Conservation (phyloP, 306 rosid species). For the Glycine tomentella region DNA sequence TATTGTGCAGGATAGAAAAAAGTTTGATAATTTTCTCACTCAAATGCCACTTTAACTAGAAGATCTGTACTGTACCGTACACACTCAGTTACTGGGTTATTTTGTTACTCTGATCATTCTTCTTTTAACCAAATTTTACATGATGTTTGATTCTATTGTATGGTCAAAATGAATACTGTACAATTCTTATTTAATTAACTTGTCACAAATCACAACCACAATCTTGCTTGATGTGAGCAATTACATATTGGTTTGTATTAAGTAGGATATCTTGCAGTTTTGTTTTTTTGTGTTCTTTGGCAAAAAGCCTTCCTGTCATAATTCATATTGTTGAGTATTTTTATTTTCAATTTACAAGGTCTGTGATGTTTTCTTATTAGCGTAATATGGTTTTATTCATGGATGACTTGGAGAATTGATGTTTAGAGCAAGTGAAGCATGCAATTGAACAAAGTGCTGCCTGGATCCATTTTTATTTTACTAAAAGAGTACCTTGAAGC, state of each 20-base stretch:
- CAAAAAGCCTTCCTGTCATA: no score
- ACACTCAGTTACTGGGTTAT: background rate
- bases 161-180: background rate
- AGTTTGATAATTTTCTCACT: slow-evolving; percentile 20
- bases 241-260: background rate
- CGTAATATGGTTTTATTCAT: no score
- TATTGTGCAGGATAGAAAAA: slow-evolving; percentile 35
- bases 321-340: no score
- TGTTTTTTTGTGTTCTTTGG: no score
- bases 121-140: background rate
- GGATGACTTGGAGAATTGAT: no score
- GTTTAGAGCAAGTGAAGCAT: no score
- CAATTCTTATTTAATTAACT: no score
- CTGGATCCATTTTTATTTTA: no score
- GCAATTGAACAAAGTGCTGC: no score
- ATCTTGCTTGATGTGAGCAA: background rate
- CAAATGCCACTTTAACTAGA: background rate
- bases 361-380: no score
- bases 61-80: background rate
- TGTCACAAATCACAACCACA: background rate
- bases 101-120: slow-evolving; percentile 7
- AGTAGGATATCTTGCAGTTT: background rate
- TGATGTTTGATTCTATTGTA: slow-evolving; percentile 9
- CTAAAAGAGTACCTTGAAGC: no score
- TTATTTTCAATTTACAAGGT: no score